phyloP scores from a whole-genome alignment of 306 rosid genomes.

The Notholithocarpus densiflorus region DNA sequence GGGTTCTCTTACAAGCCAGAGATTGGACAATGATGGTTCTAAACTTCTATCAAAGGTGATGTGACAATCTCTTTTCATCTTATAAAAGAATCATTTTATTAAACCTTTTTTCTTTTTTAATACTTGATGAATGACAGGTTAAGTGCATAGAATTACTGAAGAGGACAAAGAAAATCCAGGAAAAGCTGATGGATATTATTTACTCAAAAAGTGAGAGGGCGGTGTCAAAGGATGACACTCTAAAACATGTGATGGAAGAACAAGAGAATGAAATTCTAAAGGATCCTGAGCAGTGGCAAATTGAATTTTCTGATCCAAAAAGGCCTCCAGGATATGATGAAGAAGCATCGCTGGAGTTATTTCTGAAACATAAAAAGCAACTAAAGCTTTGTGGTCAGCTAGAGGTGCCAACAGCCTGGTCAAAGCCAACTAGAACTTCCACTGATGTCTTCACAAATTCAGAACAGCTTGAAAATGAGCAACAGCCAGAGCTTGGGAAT shows the following conservation, averaged over 20 bases:
- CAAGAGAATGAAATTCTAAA: not conserved
- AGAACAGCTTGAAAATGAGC: not conserved
- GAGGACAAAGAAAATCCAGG: not conserved
- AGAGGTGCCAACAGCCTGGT: not conserved
- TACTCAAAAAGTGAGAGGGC: not conserved
- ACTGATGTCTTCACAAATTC: not conserved
- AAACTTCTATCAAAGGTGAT: not conserved
- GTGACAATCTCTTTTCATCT: not conserved
- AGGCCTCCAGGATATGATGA: not conserved
- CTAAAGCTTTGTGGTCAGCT: not conserved
- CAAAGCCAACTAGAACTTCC: not conserved
- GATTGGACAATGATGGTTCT: not conserved
- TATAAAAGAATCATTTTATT: not conserved
- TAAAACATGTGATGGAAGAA: not conserved
- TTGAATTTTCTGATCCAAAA: not conserved
- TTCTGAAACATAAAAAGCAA: not conserved
- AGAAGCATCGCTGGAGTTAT: not conserved
- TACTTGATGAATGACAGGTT: not conserved
- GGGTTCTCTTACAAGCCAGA: not conserved
- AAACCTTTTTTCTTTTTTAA: not conserved
- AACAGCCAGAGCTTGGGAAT: not conserved
- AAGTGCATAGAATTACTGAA: slow-evolving; percentile 3
- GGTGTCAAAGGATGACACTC: not conserved
- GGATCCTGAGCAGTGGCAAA: not conserved
- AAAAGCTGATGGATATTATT: not conserved